Evolutionary conservation across 2,329 filamentous ascomycete species (phyloP).

Genomic region (Ceratocystiopsis minuta): DNA sequence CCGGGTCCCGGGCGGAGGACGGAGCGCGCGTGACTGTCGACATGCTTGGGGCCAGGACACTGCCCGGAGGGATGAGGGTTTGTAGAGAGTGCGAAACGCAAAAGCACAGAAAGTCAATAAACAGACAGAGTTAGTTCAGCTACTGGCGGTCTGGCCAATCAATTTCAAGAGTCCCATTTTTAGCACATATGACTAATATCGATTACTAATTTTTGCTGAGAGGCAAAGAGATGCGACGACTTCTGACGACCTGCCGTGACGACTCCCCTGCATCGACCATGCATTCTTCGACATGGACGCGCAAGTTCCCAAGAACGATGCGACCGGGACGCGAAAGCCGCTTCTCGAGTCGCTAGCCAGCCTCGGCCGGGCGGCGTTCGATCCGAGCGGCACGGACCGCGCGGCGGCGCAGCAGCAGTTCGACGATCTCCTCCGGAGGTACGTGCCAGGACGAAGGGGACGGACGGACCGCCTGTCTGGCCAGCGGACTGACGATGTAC

Average conservation of each 20-base stretch:
- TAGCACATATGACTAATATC: background rate
- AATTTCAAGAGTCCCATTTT: too few species aligned
- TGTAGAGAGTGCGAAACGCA: background rate
- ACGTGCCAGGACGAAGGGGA: constrained; percentile 9
- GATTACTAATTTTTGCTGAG: background rate
- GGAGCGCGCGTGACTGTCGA: constrained; percentile 19
- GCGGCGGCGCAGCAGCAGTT: constrained; percentile 21
- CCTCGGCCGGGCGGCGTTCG: constrained; percentile 30
- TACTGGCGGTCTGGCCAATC: too few species aligned
- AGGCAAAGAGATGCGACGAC: background rate
- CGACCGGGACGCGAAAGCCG: background rate
- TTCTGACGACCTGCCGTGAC: too few species aligned
- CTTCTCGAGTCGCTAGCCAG: constrained; percentile 19
- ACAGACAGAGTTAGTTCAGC: background rate
- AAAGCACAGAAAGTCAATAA: background rate
- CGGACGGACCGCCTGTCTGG: too few species aligned
- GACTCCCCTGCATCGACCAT: background rate
- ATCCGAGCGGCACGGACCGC: constrained; percentile 19
- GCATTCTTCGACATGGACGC: constrained; percentile 5
- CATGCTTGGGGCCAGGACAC: constrained; percentile 31
- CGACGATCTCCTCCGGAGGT: constrained; percentile 31
- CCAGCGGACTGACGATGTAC: constrained; percentile 6
- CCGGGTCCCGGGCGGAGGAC: constrained; percentile 15
- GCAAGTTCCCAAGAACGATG: constrained; percentile 1
- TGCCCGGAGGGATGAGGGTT: constrained; percentile 12